A percentile compares a stretch with the other conserved stretches of the same genome.
Evolutionary conservation across 148 eudicot genomes (phyloP).

Genomic region (Rhododendron henanense): DNA sequence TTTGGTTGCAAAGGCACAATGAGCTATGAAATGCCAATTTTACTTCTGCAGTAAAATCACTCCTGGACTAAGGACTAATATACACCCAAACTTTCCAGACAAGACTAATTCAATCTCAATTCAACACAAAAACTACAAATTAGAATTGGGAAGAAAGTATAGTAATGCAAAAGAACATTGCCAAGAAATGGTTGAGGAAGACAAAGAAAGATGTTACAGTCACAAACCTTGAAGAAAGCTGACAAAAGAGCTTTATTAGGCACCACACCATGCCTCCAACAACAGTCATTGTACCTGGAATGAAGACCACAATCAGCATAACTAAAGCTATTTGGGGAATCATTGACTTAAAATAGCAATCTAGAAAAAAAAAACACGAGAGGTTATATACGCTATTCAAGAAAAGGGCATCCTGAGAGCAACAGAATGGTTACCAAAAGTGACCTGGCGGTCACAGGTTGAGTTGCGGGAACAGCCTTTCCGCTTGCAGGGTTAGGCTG

Average conservation of each 20-base stretch:
- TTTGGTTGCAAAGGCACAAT: not conserved
- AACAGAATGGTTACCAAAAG: not conserved
- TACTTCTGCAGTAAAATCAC: not conserved
- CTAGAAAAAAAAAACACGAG: not conserved
- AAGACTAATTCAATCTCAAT: not conserved
- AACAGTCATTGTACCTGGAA: constrained; percentile 46
- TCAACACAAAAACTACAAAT: not conserved
- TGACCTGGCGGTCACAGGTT: not conserved
- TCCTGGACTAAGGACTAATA: not conserved
- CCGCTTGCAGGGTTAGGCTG: not conserved
- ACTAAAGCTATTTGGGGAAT: not conserved
- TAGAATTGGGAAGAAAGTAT: not conserved
- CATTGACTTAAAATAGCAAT: not conserved
- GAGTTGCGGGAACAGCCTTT: not conserved
- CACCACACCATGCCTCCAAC: constrained; percentile 26
- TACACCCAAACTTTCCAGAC: not conserved
- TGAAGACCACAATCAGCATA: not conserved
- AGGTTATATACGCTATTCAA: not conserved
- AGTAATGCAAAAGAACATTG: not conserved
- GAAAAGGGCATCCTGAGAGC: not conserved
- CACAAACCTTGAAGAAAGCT: constrained; percentile 41
- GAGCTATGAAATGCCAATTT: not conserved
- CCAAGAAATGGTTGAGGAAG: not conserved
- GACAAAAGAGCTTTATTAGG: constrained; percentile 36
- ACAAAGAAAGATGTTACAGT: not conserved